phyloP scores from a whole-genome alignment of 2,329 filamentous ascomycete species.

The Pleurostoma richardsiae region DNA sequence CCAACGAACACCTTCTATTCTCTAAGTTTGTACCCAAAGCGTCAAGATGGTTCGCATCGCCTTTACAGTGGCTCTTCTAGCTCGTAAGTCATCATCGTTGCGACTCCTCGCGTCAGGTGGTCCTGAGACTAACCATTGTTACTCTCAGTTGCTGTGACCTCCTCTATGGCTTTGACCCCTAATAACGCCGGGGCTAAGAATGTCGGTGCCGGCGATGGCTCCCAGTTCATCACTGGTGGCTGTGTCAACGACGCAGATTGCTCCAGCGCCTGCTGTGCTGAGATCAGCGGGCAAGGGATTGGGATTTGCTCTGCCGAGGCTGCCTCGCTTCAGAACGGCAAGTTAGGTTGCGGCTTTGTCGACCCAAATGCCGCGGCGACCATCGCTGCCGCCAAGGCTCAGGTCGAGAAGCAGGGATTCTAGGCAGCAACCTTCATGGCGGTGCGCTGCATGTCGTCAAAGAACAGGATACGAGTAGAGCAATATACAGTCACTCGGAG shows the following conservation, averaged over 20 bases:
- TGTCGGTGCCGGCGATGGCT: conserved; percentile 19
- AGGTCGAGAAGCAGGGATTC: conserved; percentile 24
- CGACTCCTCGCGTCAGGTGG: too few relatives aligned
- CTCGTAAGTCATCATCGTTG: too few relatives aligned
- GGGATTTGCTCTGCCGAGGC: conserved; percentile 24
- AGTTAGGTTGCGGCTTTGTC: conserved; percentile 25
- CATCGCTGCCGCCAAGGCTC: conserved; percentile 22
- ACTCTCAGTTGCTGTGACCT: conserved; percentile 16
- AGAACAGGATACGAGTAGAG: too few relatives aligned
- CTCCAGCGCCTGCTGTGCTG: conserved; percentile 19
- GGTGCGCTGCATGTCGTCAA: too few relatives aligned
- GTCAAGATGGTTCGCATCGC: conserved; percentile 24
- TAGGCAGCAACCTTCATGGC: conserved; percentile 5
- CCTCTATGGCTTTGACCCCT: conserved; percentile 18
- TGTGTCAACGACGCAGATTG: conserved; percentile 24
- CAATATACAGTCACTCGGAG: too few relatives aligned
- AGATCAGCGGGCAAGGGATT: conserved; percentile 15
- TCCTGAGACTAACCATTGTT: not conserved
- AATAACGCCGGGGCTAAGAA: conserved; percentile 23
- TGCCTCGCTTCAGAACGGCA: conserved; percentile 24
- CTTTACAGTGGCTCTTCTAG: conserved; percentile 13
- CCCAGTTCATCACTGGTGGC: conserved; percentile 27
- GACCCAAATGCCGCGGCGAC: conserved; percentile 22
- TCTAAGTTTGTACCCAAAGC: conserved; percentile 31
- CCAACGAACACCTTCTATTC: not conserved